Conservation (phyloP, 306 rosid species). For the Dalbergia cochinchinensis region DNA sequence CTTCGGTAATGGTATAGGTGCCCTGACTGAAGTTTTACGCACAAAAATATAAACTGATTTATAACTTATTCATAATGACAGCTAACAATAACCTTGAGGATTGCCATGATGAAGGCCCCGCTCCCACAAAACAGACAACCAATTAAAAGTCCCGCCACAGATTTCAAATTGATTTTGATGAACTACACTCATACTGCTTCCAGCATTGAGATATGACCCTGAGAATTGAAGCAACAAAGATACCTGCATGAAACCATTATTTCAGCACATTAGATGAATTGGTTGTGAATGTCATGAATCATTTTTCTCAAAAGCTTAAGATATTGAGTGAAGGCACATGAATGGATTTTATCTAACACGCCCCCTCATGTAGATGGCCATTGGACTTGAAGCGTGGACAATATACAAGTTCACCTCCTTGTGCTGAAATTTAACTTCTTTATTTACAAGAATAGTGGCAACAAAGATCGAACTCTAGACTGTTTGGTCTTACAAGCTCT, state of each 20-base stretch:
- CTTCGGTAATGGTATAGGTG: background rate
- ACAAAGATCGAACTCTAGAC: no score
- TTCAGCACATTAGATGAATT: constrained; percentile 37
- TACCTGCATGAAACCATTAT: constrained; percentile 60
- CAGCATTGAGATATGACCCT: constrained; percentile 49
- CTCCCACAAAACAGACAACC: constrained; percentile 95
- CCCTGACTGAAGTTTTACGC: constrained; percentile 25
- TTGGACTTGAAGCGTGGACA: no score
- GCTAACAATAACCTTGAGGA: constrained; percentile 76
- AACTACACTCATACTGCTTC: constrained; percentile 45
- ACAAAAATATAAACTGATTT: constrained; percentile 12
- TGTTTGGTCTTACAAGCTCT: no score
- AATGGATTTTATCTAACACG: background rate
- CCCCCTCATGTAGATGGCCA: no score
- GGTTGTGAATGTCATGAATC: background rate
- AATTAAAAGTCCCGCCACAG: constrained; percentile 61
- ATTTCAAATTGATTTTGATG: constrained; percentile 59
- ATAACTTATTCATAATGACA: constrained; percentile 41
- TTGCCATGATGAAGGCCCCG: constrained; percentile 89
- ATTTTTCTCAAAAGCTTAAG: no score
- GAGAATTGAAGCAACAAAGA: constrained; percentile 80
- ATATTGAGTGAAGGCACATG: background rate
- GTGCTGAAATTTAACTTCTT: no score
- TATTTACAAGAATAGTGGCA: no score
- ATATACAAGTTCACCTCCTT: no score